These are phyloP conservation scores for Echinosophora koreensis DNA, from an alignment of 306 rosid genomes.

Conservation along the genomic window DNA sequence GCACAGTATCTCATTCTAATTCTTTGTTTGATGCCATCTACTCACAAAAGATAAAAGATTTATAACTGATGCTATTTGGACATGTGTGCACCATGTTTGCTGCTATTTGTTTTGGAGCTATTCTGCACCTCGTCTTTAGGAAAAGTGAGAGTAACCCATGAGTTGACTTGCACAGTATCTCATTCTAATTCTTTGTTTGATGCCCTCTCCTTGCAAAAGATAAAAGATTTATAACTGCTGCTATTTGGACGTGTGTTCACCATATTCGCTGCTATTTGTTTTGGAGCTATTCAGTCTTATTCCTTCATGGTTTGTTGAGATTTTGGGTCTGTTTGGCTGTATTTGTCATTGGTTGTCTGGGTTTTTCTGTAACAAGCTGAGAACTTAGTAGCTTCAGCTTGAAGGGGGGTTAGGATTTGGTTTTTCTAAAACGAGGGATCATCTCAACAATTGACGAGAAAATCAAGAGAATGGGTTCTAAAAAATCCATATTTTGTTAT, in stretches of 20 bases:
- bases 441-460: not conserved
- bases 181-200: not conserved
- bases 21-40: not conserved
- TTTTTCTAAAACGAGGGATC: not conserved
- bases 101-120: too few relatives aligned
- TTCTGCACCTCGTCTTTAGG: constrained; percentile 6
- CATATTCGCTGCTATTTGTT: not conserved
- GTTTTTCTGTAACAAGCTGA: not conserved
- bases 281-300: not conserved
- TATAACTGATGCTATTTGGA: too few relatives aligned
- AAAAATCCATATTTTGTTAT: not conserved
- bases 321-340: not conserved
- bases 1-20: not conserved
- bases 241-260: too few relatives aligned
- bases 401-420: not conserved
- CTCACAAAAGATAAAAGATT: not conserved
- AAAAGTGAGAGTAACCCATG: not conserved
- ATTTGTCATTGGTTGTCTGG: not conserved
- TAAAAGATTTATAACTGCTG: too few relatives aligned
- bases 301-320: not conserved
- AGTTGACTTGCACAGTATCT: constrained; percentile 8
- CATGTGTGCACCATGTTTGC: too few relatives aligned
- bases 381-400: not conserved
- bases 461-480: not conserved
- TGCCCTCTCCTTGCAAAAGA: not conserved